Evolutionary conservation across 2,329 filamentous ascomycete species (phyloP).

Genomic region (Fusarium nelsonii): DNA sequence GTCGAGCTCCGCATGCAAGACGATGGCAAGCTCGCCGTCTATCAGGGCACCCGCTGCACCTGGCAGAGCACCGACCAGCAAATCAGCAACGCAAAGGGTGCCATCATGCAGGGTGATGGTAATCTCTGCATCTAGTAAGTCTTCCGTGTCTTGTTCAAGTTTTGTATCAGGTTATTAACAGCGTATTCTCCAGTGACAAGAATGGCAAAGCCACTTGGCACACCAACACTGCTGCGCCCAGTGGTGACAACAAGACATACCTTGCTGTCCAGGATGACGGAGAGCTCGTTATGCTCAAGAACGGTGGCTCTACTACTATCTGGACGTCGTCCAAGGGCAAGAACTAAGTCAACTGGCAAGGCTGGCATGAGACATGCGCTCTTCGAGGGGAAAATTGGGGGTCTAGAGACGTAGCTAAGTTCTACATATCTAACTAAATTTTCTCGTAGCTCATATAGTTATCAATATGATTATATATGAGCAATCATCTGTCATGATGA

Average conservation of each 20-base stretch:
- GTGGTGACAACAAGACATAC: conserved; percentile 4
- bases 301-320: neutral
- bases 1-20: conserved; percentile 27
- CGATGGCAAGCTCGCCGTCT: conserved; percentile 24
- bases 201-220: conserved; percentile 21
- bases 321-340: conserved; percentile 17
- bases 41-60: neutral
- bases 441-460: too few relatives aligned
- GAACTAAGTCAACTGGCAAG: neutral
- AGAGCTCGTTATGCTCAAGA: conserved; percentile 11
- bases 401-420: neutral
- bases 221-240: conserved; percentile 12
- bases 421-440: neutral
- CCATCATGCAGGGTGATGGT: conserved; percentile 4
- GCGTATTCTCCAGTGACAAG: neutral
- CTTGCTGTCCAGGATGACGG: conserved; percentile 21
- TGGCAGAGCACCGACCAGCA: conserved; percentile 26
- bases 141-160: neutral
- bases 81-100: conserved; percentile 5
- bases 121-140: conserved; percentile 19
- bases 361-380: neutral
- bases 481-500: too few relatives aligned
- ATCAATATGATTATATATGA: neutral
- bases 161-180: neutral
- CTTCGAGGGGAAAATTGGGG: neutral